Base-by-base conservation (phyloP, 257 asterid genomes). In the Rehmannia glutinosa region DNA sequence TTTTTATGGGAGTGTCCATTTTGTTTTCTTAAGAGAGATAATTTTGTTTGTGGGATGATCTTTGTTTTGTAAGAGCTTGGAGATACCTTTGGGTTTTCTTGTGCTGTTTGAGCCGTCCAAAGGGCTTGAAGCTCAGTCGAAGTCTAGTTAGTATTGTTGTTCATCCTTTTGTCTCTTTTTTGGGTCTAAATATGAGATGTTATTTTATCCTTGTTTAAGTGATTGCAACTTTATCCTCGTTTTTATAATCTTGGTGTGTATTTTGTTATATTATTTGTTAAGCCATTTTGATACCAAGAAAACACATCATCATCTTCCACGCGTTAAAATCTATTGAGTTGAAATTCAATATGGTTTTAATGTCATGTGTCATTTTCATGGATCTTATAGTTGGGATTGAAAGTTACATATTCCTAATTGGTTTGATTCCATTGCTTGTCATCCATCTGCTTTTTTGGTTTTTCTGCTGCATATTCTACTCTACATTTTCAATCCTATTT, bases 71-170 rank as follows among this genome's bases (percentile, higher is more conserved):
- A 6, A 50, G 73, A n/a, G n/a, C n/a, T 41, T 8, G 27, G 45
- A 43, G 64, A 5, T 50, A 66, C 72, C 81, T 78, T 74, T 73
- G 86, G 92, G 82, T 87, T 90, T 90, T 87, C 80, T 65, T 51
- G 86, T 74, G 96, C 96, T 81, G 23, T 74, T 75, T 57, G 96
- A 86, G 95, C 95, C 82, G 90, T 81, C 89, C 91, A 70, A 77
- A 33, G 85, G 85, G 15, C 28, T 72, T 15, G 27, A 19, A 23
- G 1, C 49, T 57, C 33, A 2, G 23, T 32, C n/a, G n/a, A n/a
- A n/a, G n/a, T n/a, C n/a, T n/a, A n/a, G n/a, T 17, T 51, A 50
- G 15, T 21, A 3, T 52, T 13, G 11, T 13, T 27, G 3, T 6
- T 20, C 54, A 15, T 39, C 39, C 27, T 8, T 42, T 7, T 28